Conservation (phyloP, 2,329 filamentous ascomycete species). For the Hawksworthiomyces lignivorus region DNA sequence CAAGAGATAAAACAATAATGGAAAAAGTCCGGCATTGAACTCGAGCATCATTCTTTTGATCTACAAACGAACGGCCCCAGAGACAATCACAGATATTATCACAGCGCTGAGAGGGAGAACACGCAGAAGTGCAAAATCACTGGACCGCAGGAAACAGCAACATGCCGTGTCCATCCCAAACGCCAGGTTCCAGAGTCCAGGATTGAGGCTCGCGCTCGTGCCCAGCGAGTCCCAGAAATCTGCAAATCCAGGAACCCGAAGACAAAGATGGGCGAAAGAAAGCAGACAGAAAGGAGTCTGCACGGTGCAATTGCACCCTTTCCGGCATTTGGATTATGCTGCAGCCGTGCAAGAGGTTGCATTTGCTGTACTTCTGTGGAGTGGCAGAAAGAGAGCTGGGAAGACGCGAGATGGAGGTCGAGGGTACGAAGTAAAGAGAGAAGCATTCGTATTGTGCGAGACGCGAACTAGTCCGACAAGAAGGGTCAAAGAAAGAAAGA, state of each 20-base stretch:
- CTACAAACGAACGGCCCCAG: conserved; percentile 3
- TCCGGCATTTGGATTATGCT: background rate
- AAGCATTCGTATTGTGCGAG: no score
- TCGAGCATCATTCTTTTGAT: background rate
- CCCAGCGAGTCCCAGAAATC: background rate
- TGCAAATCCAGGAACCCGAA: no score
- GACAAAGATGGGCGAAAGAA: no score
- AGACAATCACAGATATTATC: conserved; percentile 1
- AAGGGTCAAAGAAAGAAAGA: no score
- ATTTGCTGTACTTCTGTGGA: no score
- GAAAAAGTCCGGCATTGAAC: conserved; percentile 1
- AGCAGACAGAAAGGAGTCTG: background rate
- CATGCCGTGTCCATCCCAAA: background rate
- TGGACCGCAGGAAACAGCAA: conserved; percentile 1
- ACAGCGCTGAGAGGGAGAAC: no score
- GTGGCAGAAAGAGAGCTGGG: background rate
- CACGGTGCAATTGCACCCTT: background rate
- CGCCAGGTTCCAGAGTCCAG: conserved; percentile 3
- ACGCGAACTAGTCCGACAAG: no score
- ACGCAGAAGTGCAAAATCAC: no score
- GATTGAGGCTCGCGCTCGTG: background rate
- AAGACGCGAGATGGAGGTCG: background rate
- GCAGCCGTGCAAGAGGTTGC: conserved; percentile 4
- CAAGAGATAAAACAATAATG: conserved; percentile 1
- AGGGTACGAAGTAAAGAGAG: background rate